Evolutionary conservation across 176 grass and related monocot species (phyloP).

Genomic region (Rhynchospora tenuis): DNA sequence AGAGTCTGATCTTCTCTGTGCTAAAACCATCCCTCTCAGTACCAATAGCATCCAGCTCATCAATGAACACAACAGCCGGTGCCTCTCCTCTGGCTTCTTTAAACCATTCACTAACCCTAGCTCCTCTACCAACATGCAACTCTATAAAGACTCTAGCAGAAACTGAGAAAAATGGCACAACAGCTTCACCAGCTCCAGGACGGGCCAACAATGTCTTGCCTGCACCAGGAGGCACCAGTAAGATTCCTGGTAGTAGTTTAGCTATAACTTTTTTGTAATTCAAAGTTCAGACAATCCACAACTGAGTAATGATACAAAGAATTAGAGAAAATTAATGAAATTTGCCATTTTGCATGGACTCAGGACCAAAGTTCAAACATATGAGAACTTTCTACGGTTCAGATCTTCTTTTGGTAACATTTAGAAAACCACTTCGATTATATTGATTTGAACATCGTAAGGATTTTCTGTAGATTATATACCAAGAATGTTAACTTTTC

Average conservation of each 20-base stretch:
- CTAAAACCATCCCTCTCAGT: conserved; percentile 86
- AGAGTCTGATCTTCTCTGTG: conserved; percentile 91
- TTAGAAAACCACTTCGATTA: background rate
- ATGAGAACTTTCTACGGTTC: background rate
- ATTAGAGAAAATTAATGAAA: conserved; percentile 23
- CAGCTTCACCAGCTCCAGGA: conserved; percentile 87
- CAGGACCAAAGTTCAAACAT: background rate
- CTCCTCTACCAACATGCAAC: conserved; percentile 86
- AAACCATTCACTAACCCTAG: conserved; percentile 84
- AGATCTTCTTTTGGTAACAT: conserved; percentile 1
- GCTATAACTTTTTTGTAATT: conserved; percentile 92
- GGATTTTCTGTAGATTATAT: background rate
- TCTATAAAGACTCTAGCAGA: conserved; percentile 97
- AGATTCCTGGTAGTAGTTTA: conserved; percentile 78
- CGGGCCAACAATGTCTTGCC: conserved; percentile 88
- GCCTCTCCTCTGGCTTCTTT: conserved; percentile 87
- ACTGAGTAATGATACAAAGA: conserved; percentile 37
- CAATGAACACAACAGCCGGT: conserved; percentile 88
- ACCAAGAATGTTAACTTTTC: background rate
- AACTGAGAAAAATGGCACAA: conserved; percentile 87
- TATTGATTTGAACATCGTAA: conserved; percentile 1
- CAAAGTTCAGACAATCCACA: conserved; percentile 73
- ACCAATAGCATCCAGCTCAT: conserved; percentile 97
- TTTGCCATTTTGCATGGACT: background rate
- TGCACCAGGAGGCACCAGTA: conserved; percentile 88